Conservation (phyloP, 1,139 yeast species). For the Yamadazyma atlantica region DNA sequence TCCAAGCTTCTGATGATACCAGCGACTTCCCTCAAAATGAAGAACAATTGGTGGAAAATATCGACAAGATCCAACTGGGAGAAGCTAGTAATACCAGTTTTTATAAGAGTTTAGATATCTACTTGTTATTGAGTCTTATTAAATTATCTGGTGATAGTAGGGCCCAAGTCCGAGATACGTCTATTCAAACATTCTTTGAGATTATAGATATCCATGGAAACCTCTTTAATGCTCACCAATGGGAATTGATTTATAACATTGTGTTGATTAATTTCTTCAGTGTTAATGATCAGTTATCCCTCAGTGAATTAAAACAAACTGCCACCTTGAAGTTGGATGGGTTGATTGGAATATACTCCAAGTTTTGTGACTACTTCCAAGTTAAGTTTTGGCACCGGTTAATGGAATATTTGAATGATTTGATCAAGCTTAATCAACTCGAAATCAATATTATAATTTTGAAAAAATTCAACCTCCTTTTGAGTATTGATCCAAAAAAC, state of each 20-base stretch:
- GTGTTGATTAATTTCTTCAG: conserved; percentile 34
- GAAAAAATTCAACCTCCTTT: conserved; percentile 49
- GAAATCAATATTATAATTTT: conserved; percentile 54
- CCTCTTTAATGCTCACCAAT: conserved; percentile 43
- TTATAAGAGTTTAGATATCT: conserved; percentile 55
- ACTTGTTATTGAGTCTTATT: conserved; percentile 60
- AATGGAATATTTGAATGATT: conserved; percentile 43
- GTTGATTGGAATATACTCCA: conserved; percentile 48
- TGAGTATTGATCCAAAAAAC: conserved; percentile 16
- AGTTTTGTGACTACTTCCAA: conserved; percentile 23
- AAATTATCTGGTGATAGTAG: conserved; percentile 62
- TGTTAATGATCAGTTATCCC: conserved; percentile 15
- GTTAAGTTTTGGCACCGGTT: conserved; percentile 52
- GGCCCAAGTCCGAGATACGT: conserved; percentile 84
- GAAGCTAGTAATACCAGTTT: conserved; percentile 9
- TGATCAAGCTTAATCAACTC: conserved; percentile 40
- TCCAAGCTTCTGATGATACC: conserved; percentile 7
- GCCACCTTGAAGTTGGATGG: conserved; percentile 60
- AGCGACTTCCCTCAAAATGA: conserved; percentile 12
- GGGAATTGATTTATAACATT: conserved; percentile 54
- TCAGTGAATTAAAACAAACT: conserved; percentile 56
- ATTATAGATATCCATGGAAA: conserved; percentile 78
- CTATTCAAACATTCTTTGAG: conserved; percentile 83
- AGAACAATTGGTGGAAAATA: conserved; percentile 8
- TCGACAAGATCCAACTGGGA: conserved; percentile 14